Evolutionary conservation across 2,329 filamentous ascomycete species (phyloP), one percentile per base, ranked within the genome.

Genomic region (Cadophora sp.): DNA sequence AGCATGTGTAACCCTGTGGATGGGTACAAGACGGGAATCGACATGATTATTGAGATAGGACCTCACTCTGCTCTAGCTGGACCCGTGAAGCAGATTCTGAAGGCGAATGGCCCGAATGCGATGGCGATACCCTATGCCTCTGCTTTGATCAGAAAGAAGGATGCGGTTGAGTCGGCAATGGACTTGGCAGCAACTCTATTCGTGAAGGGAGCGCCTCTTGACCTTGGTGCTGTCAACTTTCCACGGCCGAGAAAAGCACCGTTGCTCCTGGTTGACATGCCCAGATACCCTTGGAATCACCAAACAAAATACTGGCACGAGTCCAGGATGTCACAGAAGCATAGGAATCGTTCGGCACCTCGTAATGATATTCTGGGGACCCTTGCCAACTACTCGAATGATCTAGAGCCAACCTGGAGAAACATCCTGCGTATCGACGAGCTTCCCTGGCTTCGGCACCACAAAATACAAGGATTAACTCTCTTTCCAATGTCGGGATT

Each of bases 281-380:
- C 85, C 1, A 78, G 80, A 0, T 87, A 87, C 67, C 80, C 83
- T 2, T 87, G 85, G 84, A 85, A 87, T 36, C 85, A 87, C 66
- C 75, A 77, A 30, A 83, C 80, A 30, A 76, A 73, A 0, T 85
- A 86, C 72, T 87, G 85, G 85, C 80, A 84, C 67, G 85, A 87
- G 53, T 62, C 68, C 7, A 69, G 72, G 11, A 55, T 71, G n/a
- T 69, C 66, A 16, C 64, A 68, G 45, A 71, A 71, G 2, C 80
- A 83, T 65, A 79, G 82, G 22, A 77, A 67, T 39, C 79, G 83
- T 18, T 75, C 80, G 36, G 79, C 79, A 56, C 80, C 81, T 1
- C 80, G 84, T 24, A 80, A 82, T 47, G 85, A 87, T 67, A 78
- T 87, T 1, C 81, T 87, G 24, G 85, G 85, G 0, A 74, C 73